These are phyloP conservation scores for Mrakia frigida DNA, from an alignment of 768 basidiomycete species.

Conservation along the genomic window DNA sequence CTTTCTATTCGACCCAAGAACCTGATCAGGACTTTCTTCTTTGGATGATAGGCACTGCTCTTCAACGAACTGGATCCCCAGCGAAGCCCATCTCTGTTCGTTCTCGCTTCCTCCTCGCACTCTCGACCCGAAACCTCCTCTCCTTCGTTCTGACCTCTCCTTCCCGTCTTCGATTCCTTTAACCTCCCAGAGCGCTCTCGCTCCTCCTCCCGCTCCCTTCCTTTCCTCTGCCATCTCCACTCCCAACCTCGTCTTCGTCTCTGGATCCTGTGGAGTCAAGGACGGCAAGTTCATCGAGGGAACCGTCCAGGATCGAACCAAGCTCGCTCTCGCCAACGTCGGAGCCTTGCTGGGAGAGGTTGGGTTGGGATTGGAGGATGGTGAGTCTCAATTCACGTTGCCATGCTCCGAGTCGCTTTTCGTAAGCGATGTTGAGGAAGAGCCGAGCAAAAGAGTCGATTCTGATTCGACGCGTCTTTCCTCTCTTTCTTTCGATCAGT, in stretches of 20 bases:
- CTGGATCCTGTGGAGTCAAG: constrained; percentile 28
- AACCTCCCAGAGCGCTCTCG: neutral
- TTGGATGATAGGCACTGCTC: constrained; percentile 1
- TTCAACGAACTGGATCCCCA: neutral
- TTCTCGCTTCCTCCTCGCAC: neutral
- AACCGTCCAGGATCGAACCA: constrained; percentile 26
- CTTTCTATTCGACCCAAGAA: no score
- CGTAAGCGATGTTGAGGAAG: neutral
- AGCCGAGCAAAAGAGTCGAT: no score
- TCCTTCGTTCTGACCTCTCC: neutral
- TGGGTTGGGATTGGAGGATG: constrained; percentile 18
- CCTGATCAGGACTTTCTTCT: neutral
- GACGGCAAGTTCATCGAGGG: constrained; percentile 27
- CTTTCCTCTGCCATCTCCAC: constrained; percentile 26
- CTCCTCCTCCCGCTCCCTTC: constrained; percentile 26
- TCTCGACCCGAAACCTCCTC: no score
- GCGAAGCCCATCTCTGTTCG: constrained; percentile 19
- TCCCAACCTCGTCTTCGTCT: constrained; percentile 25
- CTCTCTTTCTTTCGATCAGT: neutral
- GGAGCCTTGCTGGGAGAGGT: constrained; percentile 23
- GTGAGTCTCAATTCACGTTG: constrained; percentile 8
- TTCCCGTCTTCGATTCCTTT: neutral
- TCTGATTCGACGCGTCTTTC: neutral
- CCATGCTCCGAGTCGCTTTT: neutral
- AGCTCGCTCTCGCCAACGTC: constrained; percentile 17